phyloP scores from a whole-genome alignment of 2,329 filamentous ascomycete species.

The Aspergillus caelatus region DNA sequence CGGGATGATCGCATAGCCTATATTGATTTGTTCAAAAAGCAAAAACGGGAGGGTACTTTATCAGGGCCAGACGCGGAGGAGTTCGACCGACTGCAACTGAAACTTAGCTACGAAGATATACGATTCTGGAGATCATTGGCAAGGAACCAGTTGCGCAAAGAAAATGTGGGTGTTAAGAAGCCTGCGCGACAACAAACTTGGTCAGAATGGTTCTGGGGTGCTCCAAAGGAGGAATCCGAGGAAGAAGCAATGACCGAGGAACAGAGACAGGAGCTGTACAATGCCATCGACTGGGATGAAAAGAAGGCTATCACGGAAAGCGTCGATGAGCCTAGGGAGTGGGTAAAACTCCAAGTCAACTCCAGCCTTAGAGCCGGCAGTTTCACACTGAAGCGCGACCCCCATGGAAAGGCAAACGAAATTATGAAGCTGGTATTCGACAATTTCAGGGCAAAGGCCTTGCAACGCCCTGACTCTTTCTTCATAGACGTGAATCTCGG shows the following conservation, averaged over 20 bases:
- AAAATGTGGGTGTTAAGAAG: constrained; percentile 87
- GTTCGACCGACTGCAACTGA: constrained; percentile 77
- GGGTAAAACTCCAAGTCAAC: constrained; percentile 89
- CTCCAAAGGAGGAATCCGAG: constrained; percentile 71
- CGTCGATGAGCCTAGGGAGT: constrained; percentile 87
- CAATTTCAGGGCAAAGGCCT: constrained; percentile 84
- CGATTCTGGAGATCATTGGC: constrained; percentile 96
- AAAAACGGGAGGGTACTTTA: constrained; percentile 71
- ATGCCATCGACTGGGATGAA: constrained; percentile 98
- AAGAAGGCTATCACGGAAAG: constrained; percentile 86
- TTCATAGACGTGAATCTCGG: constrained; percentile 87
- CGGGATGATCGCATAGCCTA: constrained; percentile 87
- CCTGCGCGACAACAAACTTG: constrained; percentile 75
- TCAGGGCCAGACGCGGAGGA: constrained; percentile 71
- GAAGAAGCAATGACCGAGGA: constrained; percentile 90
- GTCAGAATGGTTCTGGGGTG: constrained; percentile 89
- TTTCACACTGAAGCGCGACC: constrained; percentile 87
- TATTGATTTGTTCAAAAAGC: constrained; percentile 95
- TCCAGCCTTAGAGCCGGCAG: constrained; percentile 93
- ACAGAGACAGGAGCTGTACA: constrained; percentile 93
- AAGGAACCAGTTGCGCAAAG: constrained; percentile 90
- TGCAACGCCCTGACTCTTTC: constrained; percentile 89
- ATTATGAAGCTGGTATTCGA: constrained; percentile 93
- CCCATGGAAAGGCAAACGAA: constrained; percentile 75
- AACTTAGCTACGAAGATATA: constrained; percentile 90